Base-by-base conservation (phyloP, 2,329 filamentous ascomycete species). In the Sporothrix luriei region DNA sequence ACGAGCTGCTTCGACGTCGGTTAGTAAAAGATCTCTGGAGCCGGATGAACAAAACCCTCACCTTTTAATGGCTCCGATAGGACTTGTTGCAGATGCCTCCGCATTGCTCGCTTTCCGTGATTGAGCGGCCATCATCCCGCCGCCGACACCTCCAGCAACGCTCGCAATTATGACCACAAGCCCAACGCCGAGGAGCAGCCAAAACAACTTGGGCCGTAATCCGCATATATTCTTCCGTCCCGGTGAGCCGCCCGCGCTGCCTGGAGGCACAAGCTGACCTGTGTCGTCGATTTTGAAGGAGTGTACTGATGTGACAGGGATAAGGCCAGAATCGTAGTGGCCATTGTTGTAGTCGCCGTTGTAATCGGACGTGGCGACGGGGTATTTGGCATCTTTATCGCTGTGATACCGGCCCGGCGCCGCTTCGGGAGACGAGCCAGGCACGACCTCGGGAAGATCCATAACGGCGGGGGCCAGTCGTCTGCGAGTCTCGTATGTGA, bases 381-480 rank as follows among this genome's bases (percentile, higher is more conserved):
- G 72, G 38, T 74, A 76, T 46, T 76, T 76, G 64, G 69, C 64
- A 6, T 75, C 72, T 4, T 70, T 61, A 21, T 72, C 69, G 19
- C 65, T n/a, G 16, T 69, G 69, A 14, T 68, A n/a, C 66, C 40
- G 46, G 2, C 24, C 40, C 19, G 19, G 48, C 48, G n/a, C n/a
- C 29, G 68, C 70, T 51, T 71, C 73, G 2, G 74, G 75, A 9
- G 73, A 72, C 19, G 70, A 51, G 40, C 75, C 74, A 11, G 70
- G 70, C 6, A 74, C 73, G 7, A 75, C 75, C 72, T 77, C 74
- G 7, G 76, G 75, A 52, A 75, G 73, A 70, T 74, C 61, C 61
- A 70, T 76, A 70, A 51, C 74, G 59, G 26, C 11, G 21, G 21
- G 13, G 52, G 59, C 24, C 16, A 19, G 19, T 11, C 4, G 33